phyloP scores from a whole-genome alignment of 2,329 filamentous ascomycete species.

The Lachnellula arida region DNA sequence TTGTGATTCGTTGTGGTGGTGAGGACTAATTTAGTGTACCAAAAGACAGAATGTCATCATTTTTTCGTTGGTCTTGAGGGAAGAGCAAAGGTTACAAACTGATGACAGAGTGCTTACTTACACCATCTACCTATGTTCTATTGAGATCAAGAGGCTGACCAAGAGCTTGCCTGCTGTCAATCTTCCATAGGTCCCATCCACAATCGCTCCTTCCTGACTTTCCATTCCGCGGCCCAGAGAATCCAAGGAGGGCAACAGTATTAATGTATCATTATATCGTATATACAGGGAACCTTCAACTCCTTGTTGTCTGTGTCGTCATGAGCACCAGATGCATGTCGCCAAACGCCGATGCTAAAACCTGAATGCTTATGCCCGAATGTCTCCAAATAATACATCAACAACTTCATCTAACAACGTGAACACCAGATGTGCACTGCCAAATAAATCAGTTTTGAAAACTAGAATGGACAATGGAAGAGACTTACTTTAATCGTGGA shows the following conservation, averaged over 20 bases:
- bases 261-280: conserved; percentile 1
- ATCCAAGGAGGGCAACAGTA: not conserved
- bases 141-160: no score
- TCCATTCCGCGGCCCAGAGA: no score
- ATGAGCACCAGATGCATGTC: conserved; percentile 1
- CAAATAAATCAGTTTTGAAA: conserved; percentile 8
- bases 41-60: no score
- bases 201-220: no score
- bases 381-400: conserved; percentile 32
- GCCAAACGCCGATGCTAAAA: conserved; percentile 28
- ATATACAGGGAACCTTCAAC: not conserved
- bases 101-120: no score
- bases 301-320: not conserved
- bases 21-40: no score
- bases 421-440: conserved; percentile 33
- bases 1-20: no score
- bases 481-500: conserved; percentile 73
- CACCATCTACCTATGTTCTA: no score
- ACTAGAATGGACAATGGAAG: not conserved
- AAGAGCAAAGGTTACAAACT: no score
- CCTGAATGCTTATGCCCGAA: conserved; percentile 19
- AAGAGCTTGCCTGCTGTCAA: no score
- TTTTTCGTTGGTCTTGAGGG: no score
- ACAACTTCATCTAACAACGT: conserved; percentile 34
- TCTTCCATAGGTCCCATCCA: no score